Evolutionary conservation across 805 yeast genomes (phyloP), one percentile per base, ranked within the genome.

Genomic region (Isabelozyma pseudorhagii): DNA sequence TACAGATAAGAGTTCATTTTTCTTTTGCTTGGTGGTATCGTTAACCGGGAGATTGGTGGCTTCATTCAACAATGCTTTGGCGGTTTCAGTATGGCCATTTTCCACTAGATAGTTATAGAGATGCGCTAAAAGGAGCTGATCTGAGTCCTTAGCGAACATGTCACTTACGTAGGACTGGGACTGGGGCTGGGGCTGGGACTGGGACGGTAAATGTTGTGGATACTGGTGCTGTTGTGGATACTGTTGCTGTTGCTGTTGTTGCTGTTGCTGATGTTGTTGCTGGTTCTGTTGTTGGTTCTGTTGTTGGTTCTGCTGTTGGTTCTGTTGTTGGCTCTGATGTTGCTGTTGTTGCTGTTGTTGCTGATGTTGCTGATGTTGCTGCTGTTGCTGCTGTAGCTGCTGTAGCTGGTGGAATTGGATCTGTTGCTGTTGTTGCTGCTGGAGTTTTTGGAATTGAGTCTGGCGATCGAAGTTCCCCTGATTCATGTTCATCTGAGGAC

Each of bases 111-210:
- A 80, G 52, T 78, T 72, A 60, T 80, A 80, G 8, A 81, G 63
- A 55, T 80, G 82, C 0, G 83, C 82, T 53, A 79, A 66, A 13
- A 81, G 61, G 38, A 81, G 64, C 53, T 80, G 81, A 44, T 75
- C 73, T 8, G 80, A 73, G 57, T 77, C 77, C 52, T 71, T 69
- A 0, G 81, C 81, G 57, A 72, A 61, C 0, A 78, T 71, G 57
- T 75, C 80, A 28, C 52, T 49, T 15, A 49, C 50, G 28, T 17
- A 28, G 13, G 31, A 36, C 13, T 21, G 29, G 40, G 9, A 10
- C 9, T 29, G 34, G 34, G 8, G 3, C 34, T 29, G 17, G 17
- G 39, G 39, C 39, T 5, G 38, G 15, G 41, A 6, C 15, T 39
- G 41, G n/a, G n/a, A 17, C 6, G 10, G 11, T 13, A 17, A 39